Evolutionary conservation across 148 eudicot species (phyloP).

Genomic region (Vaccinium corymbosum): DNA sequence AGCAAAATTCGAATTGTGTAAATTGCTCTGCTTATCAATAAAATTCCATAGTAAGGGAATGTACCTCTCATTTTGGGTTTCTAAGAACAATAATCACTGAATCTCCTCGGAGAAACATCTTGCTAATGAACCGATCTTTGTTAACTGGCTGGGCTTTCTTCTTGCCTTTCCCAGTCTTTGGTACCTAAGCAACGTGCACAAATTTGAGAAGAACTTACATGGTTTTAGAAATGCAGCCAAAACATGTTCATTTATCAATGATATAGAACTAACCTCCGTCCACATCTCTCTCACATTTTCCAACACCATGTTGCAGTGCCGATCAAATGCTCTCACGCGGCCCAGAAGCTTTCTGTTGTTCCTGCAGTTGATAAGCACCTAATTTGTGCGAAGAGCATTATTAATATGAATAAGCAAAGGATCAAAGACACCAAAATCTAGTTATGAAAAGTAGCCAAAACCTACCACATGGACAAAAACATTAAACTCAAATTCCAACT

Average conservation of each 20-base stretch:
- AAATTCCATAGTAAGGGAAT: not conserved
- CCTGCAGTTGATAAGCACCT: constrained; percentile 93
- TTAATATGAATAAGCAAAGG: not conserved
- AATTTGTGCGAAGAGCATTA: constrained; percentile 1
- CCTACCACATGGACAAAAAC: not conserved
- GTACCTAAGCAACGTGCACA: constrained; percentile 43
- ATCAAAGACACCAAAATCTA: not conserved
- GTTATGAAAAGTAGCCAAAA: not conserved
- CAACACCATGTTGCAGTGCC: constrained; percentile 79
- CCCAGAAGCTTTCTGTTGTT: constrained; percentile 84
- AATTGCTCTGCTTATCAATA: not conserved
- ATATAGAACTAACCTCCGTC: constrained; percentile 58
- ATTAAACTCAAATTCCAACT: not conserved
- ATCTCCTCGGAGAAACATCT: constrained; percentile 96
- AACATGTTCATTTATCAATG: not conserved
- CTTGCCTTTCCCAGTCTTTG: constrained; percentile 96
- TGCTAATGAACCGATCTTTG: constrained; percentile 89
- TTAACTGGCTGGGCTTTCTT: constrained; percentile 87
- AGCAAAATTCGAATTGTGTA: not conserved
- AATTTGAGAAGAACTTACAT: not conserved
- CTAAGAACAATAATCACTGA: constrained; percentile 88
- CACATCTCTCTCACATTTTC: constrained; percentile 87
- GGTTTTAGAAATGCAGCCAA: not conserved
- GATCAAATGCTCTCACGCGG: constrained; percentile 71
- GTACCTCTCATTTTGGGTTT: constrained; percentile 67